Base-by-base conservation (phyloP, 306 rosid species). In the Morella rubra region DNA sequence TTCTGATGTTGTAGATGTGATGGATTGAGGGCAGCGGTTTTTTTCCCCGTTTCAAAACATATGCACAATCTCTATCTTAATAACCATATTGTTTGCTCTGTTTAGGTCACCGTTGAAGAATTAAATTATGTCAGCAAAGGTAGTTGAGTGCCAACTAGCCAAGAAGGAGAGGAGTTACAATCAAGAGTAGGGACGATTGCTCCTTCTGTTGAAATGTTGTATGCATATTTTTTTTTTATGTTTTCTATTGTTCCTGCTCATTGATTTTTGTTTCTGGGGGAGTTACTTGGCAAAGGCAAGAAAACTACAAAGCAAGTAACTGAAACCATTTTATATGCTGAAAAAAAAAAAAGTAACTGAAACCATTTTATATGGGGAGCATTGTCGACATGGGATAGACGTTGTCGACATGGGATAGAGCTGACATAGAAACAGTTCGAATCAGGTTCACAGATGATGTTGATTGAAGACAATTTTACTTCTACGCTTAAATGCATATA, bases 91-190 rank as follows among this genome's bases (percentile, higher is more conserved):
- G 50, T 68, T 68, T 22, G 56, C 45, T 80, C 41, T 50, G 61
- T 75, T 44, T 77, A 94, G 98, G 76, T 94, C 44, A n/a, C 7
- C 8, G 98, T 84, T 72, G 77, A 78, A 71, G 84, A 89, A 71
- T 79, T 92, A 55, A 69, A 90, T 79, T 89, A 86, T 78, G 91
- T 94, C 76, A 74, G 80, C 62, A 59, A 40, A 52, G 44, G 42
- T 51, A 6, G 5, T 62, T 72, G 42, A 78, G 71, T 67, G 44
- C 72, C 54, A 65, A 75, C 53, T 41, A 3, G 44, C 59, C 73
- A 62, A 14, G 71, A 56, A 50, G 66, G 61, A 3, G 41, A 78
- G 78, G 75, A 50, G 75, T 74, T 50, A 61, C 71, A 82, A 78
- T 73, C 68, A 5, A 20, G 32, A 56, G 18, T 72, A 76, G 89